A percentile compares a stretch with the other conserved stretches of the same genome.
phyloP scores from a whole-genome alignment of 805 yeast species.

The Yarrowia sp. region DNA sequence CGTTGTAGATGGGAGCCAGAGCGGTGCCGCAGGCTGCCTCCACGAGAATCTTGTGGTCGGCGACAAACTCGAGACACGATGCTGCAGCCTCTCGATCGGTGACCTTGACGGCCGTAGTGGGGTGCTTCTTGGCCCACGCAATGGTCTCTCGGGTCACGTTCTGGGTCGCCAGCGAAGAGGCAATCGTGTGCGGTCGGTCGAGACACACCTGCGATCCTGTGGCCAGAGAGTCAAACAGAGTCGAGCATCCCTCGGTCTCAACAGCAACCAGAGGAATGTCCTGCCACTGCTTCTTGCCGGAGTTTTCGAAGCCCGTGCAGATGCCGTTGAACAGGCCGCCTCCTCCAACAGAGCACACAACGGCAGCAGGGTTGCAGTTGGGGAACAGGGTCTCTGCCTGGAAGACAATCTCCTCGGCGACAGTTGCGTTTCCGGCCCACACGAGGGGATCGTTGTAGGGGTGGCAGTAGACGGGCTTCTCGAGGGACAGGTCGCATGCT shows the following conservation, averaged over 20 bases:
- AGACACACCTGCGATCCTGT: slow-evolving; percentile 47
- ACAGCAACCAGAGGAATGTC: slow-evolving; percentile 47
- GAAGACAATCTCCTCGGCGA: slow-evolving; percentile 81
- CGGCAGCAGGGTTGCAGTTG: slow-evolving; percentile 60
- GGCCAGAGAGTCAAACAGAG: slow-evolving; percentile 51
- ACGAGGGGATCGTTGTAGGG: slow-evolving; percentile 93
- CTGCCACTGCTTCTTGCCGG: slow-evolving; percentile 37
- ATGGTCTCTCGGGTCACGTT: slow-evolving; percentile 53
- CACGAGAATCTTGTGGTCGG: slow-evolving; percentile 51
- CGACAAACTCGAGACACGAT: slow-evolving; percentile 51
- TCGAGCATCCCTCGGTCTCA: slow-evolving; percentile 63
- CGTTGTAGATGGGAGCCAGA: slow-evolving; percentile 45
- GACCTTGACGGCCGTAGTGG: slow-evolving; percentile 46
- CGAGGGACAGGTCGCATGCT: slow-evolving; percentile 45
- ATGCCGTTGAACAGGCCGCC: slow-evolving; percentile 92
- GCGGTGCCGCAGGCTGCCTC: slow-evolving; percentile 80
- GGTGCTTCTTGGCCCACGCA: slow-evolving; percentile 45
- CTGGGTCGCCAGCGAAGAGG: slow-evolving; percentile 63
- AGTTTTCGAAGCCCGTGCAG: slow-evolving; percentile 73
- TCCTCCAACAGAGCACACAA: slow-evolving; percentile 92
- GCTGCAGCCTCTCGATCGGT: slow-evolving; percentile 56
- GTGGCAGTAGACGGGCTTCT: slow-evolving; percentile 79
- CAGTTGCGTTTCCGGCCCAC: slow-evolving; percentile 94
- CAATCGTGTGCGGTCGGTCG: slow-evolving; percentile 50
- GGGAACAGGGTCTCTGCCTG: slow-evolving; percentile 48